phyloP scores from a whole-genome alignment of 2,329 filamentous ascomycete species.

The Zasmidium citrigriseum region DNA sequence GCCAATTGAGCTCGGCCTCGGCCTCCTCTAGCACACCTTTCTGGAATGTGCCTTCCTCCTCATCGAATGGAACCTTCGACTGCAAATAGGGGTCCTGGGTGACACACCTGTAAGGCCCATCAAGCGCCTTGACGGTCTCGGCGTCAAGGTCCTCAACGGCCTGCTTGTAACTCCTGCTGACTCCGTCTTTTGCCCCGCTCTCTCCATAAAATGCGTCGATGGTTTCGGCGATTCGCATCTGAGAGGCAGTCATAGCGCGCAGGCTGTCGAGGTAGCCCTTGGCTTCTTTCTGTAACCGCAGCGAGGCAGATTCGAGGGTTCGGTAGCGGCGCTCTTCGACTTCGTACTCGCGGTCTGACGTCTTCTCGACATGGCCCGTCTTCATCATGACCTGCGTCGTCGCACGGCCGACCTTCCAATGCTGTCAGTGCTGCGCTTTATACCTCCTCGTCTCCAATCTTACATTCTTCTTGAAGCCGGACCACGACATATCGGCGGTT shows the following conservation, averaged over 20 bases:
- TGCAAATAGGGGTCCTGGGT: constrained; percentile 18
- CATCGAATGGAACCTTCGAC: constrained; percentile 16
- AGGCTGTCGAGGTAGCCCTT: constrained; percentile 97
- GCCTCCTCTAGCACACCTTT: constrained; percentile 23
- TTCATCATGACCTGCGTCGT: constrained; percentile 99
- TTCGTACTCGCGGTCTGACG: constrained; percentile 97
- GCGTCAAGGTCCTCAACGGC: constrained; percentile 96
- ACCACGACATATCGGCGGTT: constrained; percentile 62
- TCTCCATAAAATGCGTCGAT: constrained; percentile 99
- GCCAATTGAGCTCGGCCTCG: constrained; percentile 32
- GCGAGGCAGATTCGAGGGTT: constrained; percentile 93
- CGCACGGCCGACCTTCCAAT: constrained; percentile 94
- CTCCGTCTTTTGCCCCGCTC: constrained; percentile 88
- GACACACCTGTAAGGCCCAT: constrained; percentile 82
- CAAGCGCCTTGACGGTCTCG: constrained; percentile 96
- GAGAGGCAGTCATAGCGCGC: constrained; percentile 97
- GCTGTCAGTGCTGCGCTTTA: constrained; percentile 66
- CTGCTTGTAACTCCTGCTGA: constrained; percentile 96
- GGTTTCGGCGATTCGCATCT: constrained; percentile 98
- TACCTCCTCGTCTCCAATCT: background rate
- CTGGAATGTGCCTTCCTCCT: constrained; percentile 21
- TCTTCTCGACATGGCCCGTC: constrained; percentile 97
- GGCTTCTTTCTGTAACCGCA: constrained; percentile 92
- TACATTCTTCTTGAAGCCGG: constrained; percentile 42
- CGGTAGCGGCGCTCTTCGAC: constrained; percentile 90